These are phyloP conservation scores for Phycomyces blakesleeanus DNA, from an alignment of 192 early-diverging fungal genomes.

Conservation along the genomic window DNA sequence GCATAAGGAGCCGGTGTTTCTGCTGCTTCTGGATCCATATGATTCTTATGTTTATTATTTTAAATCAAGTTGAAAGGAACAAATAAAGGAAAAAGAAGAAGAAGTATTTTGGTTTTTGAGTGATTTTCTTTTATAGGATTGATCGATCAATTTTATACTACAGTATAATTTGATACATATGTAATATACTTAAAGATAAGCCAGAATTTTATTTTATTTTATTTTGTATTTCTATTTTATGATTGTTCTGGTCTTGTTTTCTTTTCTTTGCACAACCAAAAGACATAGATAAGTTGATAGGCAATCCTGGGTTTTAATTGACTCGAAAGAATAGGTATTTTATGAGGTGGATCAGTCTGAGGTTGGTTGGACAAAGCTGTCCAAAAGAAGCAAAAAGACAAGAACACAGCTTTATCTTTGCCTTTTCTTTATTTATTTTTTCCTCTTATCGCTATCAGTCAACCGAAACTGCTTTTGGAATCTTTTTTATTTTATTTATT, in stretches of 20 bases:
- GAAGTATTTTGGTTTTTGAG: not conserved
- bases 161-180: too few relatives aligned
- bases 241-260: too few relatives aligned
- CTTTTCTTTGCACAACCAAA: too few relatives aligned
- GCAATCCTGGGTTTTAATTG: too few relatives aligned
- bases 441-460: not conserved
- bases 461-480: not conserved
- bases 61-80: not conserved
- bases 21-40: not conserved
- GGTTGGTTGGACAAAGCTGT: not conserved
- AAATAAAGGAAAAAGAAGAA: not conserved
- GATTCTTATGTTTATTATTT: not conserved
- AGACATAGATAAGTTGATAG: too few relatives aligned
- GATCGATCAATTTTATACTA: not conserved
- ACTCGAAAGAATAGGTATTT: too few relatives aligned
- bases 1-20: not conserved
- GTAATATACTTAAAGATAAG: too few relatives aligned
- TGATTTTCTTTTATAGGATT: not conserved
- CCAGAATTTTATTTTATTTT: too few relatives aligned
- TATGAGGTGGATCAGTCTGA: too few relatives aligned
- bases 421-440: too few relatives aligned
- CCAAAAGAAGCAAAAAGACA: not conserved
- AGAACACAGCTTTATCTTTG: too few relatives aligned
- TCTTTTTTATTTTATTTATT: not conserved
- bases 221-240: too few relatives aligned